Evolutionary conservation across 176 grass and related monocot genomes (phyloP).

Genomic region (Zoysia pacifica): DNA sequence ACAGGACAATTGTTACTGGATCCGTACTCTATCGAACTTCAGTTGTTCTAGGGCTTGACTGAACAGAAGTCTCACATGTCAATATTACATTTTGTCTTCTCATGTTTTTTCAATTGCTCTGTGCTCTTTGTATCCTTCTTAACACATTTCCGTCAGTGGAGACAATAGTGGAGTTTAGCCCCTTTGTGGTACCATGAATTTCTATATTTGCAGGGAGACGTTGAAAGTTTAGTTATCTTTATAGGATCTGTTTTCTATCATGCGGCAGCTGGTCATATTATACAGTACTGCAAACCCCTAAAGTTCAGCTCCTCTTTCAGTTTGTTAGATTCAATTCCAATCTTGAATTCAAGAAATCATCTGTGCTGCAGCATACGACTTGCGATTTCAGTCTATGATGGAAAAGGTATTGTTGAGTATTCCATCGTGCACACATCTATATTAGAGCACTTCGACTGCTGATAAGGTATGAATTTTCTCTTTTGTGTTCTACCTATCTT

Average conservation of each 20-base stretch:
- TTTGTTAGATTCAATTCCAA: constrained; percentile 84
- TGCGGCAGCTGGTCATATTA: not conserved
- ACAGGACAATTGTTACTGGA: constrained; percentile 79
- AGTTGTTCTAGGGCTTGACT: constrained; percentile 80
- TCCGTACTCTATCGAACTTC: constrained; percentile 85
- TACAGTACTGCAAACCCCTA: not conserved
- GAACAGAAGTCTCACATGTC: constrained; percentile 63
- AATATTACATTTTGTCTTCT: not conserved
- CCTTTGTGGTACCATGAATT: not conserved
- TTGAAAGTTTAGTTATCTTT: not conserved
- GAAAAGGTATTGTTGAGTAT: constrained; percentile 89
- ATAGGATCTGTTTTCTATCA: not conserved
- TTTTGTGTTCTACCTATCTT: constrained; percentile 7
- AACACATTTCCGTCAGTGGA: not conserved
- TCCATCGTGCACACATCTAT: constrained; percentile 74
- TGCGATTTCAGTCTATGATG: constrained; percentile 64
- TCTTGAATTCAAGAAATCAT: constrained; percentile 76
- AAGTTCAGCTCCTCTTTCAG: constrained; percentile 46
- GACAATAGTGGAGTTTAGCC: not conserved
- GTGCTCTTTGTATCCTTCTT: not conserved
- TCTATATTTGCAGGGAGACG: not conserved
- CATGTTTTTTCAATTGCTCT: not conserved
- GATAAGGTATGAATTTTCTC: constrained; percentile 66
- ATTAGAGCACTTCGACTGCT: constrained; percentile 82
- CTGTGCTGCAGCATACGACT: constrained; percentile 78